phyloP scores from a whole-genome alignment of 169 alveolate genomes.

The Eimeria necatrix region DNA sequence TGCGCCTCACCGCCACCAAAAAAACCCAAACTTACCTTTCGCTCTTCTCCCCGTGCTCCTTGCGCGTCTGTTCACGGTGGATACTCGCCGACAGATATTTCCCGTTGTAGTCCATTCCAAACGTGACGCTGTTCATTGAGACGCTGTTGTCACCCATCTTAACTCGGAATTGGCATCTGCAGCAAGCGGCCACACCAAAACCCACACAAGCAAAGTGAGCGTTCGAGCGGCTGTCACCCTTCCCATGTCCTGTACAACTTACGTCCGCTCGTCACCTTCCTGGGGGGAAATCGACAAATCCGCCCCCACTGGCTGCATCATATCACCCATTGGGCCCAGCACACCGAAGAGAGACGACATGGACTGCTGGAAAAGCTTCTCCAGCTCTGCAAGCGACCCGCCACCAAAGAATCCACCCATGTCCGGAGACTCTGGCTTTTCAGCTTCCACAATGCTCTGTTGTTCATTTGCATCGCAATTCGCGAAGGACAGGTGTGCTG shows the following conservation, averaged over 20 bases:
- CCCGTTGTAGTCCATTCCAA: background rate
- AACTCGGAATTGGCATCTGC: conserved; percentile 19
- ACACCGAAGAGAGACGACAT: background rate
- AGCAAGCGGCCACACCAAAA: background rate
- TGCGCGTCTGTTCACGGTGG: background rate
- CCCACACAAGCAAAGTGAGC: background rate
- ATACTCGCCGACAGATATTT: background rate
- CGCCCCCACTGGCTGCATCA: background rate
- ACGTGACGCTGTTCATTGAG: too few relatives aligned
- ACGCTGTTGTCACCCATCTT: background rate
- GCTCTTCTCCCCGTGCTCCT: background rate
- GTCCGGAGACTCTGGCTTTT: background rate
- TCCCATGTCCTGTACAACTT: background rate
- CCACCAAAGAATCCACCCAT: conserved; percentile 4
- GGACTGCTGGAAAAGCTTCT: background rate
- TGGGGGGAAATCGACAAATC: background rate
- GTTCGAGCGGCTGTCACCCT: background rate
- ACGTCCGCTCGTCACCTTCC: conserved; percentile 4
- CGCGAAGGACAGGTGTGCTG: conserved; percentile 9
- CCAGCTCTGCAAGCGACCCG: background rate
- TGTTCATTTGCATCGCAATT: background rate
- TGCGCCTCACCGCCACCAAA: background rate
- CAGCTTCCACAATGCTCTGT: background rate
- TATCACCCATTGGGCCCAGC: background rate
- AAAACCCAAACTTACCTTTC: background rate